Evolutionary conservation across 2,329 filamentous ascomycete genomes (phyloP).

Genomic region (Pseudocercospora vitis): DNA sequence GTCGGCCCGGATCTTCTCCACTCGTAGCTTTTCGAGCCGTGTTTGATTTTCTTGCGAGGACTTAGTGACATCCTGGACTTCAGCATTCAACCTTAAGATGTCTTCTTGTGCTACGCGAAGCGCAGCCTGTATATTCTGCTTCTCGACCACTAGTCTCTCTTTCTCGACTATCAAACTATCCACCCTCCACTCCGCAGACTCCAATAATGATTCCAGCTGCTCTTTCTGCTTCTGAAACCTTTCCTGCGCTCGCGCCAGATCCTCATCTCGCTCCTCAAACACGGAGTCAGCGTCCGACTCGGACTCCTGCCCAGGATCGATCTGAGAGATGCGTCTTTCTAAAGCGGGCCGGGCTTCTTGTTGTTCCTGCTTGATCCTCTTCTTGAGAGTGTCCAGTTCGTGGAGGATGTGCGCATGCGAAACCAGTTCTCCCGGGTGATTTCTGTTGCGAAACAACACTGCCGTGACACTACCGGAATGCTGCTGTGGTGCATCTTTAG

Average conservation of each 20-base stretch:
- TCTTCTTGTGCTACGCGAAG: slow-evolving; percentile 16
- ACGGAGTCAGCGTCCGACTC: slow-evolving; percentile 35
- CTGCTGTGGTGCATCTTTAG: slow-evolving; percentile 21
- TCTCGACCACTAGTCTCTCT: slow-evolving; percentile 29
- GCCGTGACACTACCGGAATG: slow-evolving; percentile 30
- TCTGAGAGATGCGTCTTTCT: slow-evolving; percentile 18
- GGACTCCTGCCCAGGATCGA: slow-evolving; percentile 26
- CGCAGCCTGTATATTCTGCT: slow-evolving; percentile 18
- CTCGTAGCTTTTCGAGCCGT: slow-evolving; percentile 13
- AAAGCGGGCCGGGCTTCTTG: slow-evolving; percentile 13
- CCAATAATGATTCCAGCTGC: slow-evolving; percentile 36
- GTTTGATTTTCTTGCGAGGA: slow-evolving; percentile 15
- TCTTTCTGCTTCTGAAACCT: slow-evolving; percentile 29
- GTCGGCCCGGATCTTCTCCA: slow-evolving; percentile 16
- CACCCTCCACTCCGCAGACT: slow-evolving; percentile 37
- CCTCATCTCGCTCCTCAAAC: slow-evolving; percentile 35
- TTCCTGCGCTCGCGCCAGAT: slow-evolving; percentile 33
- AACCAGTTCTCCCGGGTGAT: slow-evolving; percentile 16
- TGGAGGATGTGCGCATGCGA: slow-evolving; percentile 28
- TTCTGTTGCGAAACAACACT: slow-evolving; percentile 30
- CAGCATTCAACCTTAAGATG: slow-evolving; percentile 9
- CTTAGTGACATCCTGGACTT: slow-evolving; percentile 22
- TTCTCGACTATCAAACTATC: slow-evolving; percentile 37
- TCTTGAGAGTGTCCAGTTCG: slow-evolving; percentile 35
- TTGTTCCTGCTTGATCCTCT: slow-evolving; percentile 33